Base-by-base conservation (phyloP, 176 grass and related monocot genomes). In the Zea luxurians region DNA sequence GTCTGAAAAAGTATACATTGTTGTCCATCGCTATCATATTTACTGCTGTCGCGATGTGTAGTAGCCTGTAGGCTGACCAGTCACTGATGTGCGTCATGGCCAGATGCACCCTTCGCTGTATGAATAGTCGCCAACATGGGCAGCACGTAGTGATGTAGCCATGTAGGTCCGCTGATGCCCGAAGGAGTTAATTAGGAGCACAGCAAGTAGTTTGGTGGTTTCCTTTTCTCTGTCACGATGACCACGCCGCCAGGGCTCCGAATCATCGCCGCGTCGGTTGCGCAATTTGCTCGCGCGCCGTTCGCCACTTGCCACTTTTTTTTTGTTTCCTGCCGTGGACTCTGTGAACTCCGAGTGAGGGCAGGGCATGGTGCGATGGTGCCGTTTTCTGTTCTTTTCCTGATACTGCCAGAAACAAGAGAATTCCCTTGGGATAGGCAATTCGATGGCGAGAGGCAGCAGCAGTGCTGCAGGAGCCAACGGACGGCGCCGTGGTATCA, bases 251-350 rank as follows among this genome's bases (percentile, higher is more conserved):
- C 43, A 76, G 34, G 20, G n/a, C 41, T 77, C 43, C 8, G 61
- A 76, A 40, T 64, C 18, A 44, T 52, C 36, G 10, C 17, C 54
- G 61, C 35, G 11, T 70, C 34, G 64, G 54, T 7, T 61, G 50
- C 7, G 74, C 74, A 84, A 73, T 13, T 73, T 63, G 57, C 5
- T 8, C 7, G 52, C 4, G 13, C 27, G 64, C 36, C 1, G 8
- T 17, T 48, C 0, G 41, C 57, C 17, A 81, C 16, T 70, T 77
- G 82, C 36, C 73, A 64, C 43, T n/a, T 50, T 77, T 42, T n/a
- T 42, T 27, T 27, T 27, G 0, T 1, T 1, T 1, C 4, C 52
- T 60, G 72, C 7, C 34, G 55, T 66, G 72, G 66, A 6, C 64
- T 68, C 50, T 27, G 62, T 59, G 71, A 67, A 67, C 10, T 55